Evolutionary conservation across 78 protist species (phyloP).

Genomic region (Dictyostelium capitatum): DNA sequence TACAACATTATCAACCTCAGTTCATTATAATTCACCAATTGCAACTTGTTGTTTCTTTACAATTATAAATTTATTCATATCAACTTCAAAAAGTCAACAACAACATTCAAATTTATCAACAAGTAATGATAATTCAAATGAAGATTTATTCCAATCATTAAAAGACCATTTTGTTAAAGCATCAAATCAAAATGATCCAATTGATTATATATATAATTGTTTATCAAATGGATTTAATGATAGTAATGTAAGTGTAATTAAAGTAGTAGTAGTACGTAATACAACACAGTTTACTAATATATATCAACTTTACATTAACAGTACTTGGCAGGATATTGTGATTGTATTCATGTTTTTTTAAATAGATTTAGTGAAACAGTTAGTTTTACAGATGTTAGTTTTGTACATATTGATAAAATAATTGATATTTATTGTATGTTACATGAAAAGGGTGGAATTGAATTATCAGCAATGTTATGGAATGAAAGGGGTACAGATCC

Average conservation of each 20-base stretch:
- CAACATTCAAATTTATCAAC: neutral
- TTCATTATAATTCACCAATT: constrained; percentile 9
- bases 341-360: constrained; percentile 31
- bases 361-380: constrained; percentile 11
- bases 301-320: too few species aligned
- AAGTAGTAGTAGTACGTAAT: neutral
- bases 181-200: constrained; percentile 17
- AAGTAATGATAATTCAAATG: neutral
- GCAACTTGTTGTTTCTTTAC: constrained; percentile 22
- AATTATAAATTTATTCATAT: constrained; percentile 22
- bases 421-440: constrained; percentile 14
- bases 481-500: constrained; percentile 1
- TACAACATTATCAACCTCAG: neutral
- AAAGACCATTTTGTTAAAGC: neutral
- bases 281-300: too few species aligned
- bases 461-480: constrained; percentile 1
- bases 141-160: neutral
- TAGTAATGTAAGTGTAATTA: constrained; percentile 35
- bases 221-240: neutral
- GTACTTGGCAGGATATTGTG: constrained; percentile 35
- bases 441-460: constrained; percentile 12
- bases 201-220: constrained; percentile 12
- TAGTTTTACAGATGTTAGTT: neutral
- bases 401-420: neutral
- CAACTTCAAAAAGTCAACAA: neutral